Evolutionary conservation across 2,329 filamentous ascomycete genomes (phyloP).

Genomic region (Penicillium brasilianum): DNA sequence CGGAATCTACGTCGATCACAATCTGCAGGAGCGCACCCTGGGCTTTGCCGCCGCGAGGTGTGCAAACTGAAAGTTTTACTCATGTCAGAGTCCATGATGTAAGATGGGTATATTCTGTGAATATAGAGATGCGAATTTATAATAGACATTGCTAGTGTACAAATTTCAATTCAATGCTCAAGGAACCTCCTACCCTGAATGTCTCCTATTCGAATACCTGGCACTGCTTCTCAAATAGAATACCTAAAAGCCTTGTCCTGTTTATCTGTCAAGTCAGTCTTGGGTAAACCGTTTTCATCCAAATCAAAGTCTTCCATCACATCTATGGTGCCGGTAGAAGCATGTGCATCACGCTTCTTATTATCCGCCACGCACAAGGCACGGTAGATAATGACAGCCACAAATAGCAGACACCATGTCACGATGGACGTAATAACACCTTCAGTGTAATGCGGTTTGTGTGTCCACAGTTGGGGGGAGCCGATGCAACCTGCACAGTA

Average conservation of each 20-base stretch:
- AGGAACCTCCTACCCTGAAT: background rate
- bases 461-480: background rate
- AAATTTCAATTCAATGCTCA: background rate
- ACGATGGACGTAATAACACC: background rate
- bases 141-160: background rate
- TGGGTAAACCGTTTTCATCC: background rate
- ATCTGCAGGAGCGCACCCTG: background rate
- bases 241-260: background rate
- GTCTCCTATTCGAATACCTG: background rate
- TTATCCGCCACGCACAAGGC: background rate
- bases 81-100: background rate
- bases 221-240: background rate
- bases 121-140: background rate
- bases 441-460: background rate
- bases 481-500: background rate
- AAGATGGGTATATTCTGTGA: background rate
- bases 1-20: background rate
- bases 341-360: background rate
- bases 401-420: background rate
- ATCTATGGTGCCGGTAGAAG: background rate
- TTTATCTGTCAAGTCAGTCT: background rate
- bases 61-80: background rate
- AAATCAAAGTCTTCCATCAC: background rate
- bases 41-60: background rate
- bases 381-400: background rate